Percentiles rank a stretch among this genome's conserved stretches.
phyloP scores from a whole-genome alignment of 2,329 filamentous ascomycete species.

The Lasiodiplodia citricola region DNA sequence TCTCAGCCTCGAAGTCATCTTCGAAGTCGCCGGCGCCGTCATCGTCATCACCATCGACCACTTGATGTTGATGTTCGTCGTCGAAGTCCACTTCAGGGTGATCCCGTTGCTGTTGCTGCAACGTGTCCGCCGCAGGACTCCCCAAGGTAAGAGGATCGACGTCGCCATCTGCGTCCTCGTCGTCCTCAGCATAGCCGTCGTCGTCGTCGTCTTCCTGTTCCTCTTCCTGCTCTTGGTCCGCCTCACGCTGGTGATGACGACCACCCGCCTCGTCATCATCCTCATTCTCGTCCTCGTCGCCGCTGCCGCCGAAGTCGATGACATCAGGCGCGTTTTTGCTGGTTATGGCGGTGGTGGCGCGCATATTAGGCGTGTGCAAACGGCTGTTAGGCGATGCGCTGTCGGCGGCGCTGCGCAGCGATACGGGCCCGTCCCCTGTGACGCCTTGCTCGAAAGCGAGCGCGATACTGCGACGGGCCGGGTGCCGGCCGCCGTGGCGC shows the following conservation, averaged over 20 bases:
- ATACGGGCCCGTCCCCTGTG: conserved; percentile 48
- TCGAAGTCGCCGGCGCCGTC: conserved; percentile 42
- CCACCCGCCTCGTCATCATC: conserved; percentile 42
- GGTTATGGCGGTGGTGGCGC: conserved; percentile 13
- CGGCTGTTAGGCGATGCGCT: conserved; percentile 39
- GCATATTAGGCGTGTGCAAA: conserved; percentile 24
- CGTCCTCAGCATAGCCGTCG: conserved; percentile 39
- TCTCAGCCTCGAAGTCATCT: conserved; percentile 48
- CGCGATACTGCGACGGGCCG: conserved; percentile 32
- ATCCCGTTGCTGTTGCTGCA: conserved; percentile 13
- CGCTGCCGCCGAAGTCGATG: conserved; percentile 36
- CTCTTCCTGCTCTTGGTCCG: conserved; percentile 36
- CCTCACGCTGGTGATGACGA: conserved; percentile 29
- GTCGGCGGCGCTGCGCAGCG: conserved; percentile 50
- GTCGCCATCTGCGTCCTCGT: conserved; percentile 38
- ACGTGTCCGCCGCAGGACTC: conserved; percentile 34
- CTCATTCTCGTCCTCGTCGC: conserved; percentile 40
- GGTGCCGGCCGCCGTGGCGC: conserved; percentile 29
- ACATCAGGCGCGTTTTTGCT: conserved; percentile 7
- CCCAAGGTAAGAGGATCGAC: conserved; percentile 42
- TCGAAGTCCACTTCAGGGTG: neutral
- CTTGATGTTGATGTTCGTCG: conserved; percentile 29
- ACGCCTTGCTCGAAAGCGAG: conserved; percentile 38
- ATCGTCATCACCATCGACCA: conserved; percentile 40
- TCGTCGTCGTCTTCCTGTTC: conserved; percentile 31